Evolutionary conservation across 306 rosid genomes (phyloP).

Genomic region (Rosa multiflora): DNA sequence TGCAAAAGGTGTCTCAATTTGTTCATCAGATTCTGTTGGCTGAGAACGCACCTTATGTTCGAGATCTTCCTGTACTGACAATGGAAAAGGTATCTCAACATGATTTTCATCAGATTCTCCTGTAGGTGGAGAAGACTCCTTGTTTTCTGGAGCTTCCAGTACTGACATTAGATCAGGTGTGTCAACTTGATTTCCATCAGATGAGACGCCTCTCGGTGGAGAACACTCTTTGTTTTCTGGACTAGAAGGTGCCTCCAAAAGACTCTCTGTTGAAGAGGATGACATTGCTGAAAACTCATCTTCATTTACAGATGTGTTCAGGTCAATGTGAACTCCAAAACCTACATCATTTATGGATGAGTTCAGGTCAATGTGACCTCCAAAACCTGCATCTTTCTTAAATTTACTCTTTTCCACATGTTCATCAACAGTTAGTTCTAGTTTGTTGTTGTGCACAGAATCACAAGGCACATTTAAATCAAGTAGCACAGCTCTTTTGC

Average conservation of each 20-base stretch:
- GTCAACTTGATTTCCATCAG: conserved; percentile 55
- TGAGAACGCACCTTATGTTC: conserved; percentile 38
- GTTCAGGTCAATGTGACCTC: conserved; percentile 62
- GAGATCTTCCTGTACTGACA: conserved; percentile 36
- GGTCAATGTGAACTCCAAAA: conserved; percentile 52
- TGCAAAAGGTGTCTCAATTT: not conserved
- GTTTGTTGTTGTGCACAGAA: conserved; percentile 25
- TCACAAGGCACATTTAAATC: conserved; percentile 30
- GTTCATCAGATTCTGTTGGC: conserved; percentile 42
- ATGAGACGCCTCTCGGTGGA: conserved; percentile 71
- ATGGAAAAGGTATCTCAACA: conserved; percentile 32
- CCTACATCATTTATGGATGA: conserved; percentile 24
- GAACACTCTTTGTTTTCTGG: conserved; percentile 74
- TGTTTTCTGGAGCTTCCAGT: conserved; percentile 58
- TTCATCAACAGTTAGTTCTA: conserved; percentile 22
- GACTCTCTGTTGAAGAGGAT: conserved; percentile 30
- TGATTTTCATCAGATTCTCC: conserved; percentile 67
- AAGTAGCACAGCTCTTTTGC: conserved; percentile 20
- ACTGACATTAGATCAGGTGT: conserved; percentile 33
- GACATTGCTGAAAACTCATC: conserved; percentile 37
- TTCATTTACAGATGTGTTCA: conserved; percentile 50
- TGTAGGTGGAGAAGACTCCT: conserved; percentile 66
- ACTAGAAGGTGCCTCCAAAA: conserved; percentile 61
- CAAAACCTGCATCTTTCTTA: conserved; percentile 25
- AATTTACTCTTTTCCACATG: conserved; percentile 30